phyloP scores from a whole-genome alignment of 116 monocot species.

The Posidonia oceanica region DNA sequence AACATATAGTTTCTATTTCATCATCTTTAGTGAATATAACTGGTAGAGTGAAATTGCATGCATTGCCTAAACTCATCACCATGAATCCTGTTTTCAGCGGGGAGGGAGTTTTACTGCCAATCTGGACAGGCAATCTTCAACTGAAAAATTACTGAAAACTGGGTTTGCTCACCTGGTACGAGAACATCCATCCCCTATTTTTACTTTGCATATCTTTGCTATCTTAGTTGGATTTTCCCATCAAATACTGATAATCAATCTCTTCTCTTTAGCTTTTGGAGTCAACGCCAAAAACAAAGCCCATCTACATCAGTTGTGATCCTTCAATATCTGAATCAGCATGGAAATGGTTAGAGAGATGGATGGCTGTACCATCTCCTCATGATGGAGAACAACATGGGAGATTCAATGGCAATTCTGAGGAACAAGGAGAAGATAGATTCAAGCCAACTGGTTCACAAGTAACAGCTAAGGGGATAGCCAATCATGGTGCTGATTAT shows the following conservation, averaged over 20 bases:
- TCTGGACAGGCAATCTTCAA: conserved; percentile 17
- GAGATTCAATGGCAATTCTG: background rate
- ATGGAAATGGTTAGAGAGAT: conserved; percentile 85
- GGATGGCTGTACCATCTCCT: conserved; percentile 24
- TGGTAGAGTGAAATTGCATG: too few relatives aligned
- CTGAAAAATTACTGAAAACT: conserved; percentile 46
- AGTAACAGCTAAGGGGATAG: background rate
- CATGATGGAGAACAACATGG: background rate
- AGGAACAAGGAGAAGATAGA: conserved; percentile 3
- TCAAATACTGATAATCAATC: background rate
- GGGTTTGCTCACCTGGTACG: conserved; percentile 66
- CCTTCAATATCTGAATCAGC: conserved; percentile 43
- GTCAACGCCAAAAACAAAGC: conserved; percentile 34
- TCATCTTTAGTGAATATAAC: too few relatives aligned
- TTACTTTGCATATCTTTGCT: background rate
- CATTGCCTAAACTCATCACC: background rate
- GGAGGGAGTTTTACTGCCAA: conserved; percentile 10
- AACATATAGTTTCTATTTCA: too few relatives aligned
- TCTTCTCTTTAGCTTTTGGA: conserved; percentile 42
- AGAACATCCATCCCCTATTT: background rate
- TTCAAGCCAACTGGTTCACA: conserved; percentile 4
- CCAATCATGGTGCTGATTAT: conserved; percentile 1
- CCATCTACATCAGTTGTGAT: conserved; percentile 62
- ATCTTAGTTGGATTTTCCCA: background rate
- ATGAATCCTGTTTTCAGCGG: conserved; percentile 12